Base-by-base conservation (phyloP, 441 rosid genomes). In the Corymbia citriodora region DNA sequence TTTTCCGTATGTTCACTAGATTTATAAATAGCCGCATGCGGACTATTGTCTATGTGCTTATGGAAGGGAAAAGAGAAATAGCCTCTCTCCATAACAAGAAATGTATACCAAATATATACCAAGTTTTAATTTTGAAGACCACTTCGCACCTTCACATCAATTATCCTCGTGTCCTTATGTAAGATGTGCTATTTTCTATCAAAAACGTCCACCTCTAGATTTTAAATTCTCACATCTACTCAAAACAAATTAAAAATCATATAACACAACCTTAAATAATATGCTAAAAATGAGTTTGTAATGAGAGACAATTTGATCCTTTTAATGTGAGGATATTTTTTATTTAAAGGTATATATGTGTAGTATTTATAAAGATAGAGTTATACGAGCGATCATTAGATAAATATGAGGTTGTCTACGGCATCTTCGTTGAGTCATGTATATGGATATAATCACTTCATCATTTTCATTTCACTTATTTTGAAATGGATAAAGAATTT, bases 341-440 rank as follows among this genome's bases (percentile, higher is more conserved):
- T 5, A 12, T 4, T 52, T 52, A 52, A 52, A 52, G 54, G 13
- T 40, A 40, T 40, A 40, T 40, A 40, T 40, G 45, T 40, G 45
- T 40, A 40, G 45, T 40, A 40, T 4, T 40, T 40, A 40, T 52
- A 52, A 52, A 52, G 54, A 52, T 52, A 12, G 54, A 52, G 54
- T 52, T 52, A 15, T 52, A 14, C 45, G 5, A 3, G 45, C 45
- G 5, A 55, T 57, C 63, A 23, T 57, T 57, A 57, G 63, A 57
- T 9, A 23, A 57, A 57, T 57, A 57, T 4, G 0, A 21, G 13
- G 0, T 23, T 57, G 13, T 4, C 63, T 57, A 0, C 5, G 29
- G 1, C 27, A 57, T 57, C 29, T 57, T 57, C 23, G 29, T 57
- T 23, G 63, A 23, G 29, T 57, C 63, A 57, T 57, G 12, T 10